These are phyloP conservation scores for Hemisphaericaspora lyxosophila DNA, from an alignment of 1,139 yeast species.

Conservation along the genomic window DNA sequence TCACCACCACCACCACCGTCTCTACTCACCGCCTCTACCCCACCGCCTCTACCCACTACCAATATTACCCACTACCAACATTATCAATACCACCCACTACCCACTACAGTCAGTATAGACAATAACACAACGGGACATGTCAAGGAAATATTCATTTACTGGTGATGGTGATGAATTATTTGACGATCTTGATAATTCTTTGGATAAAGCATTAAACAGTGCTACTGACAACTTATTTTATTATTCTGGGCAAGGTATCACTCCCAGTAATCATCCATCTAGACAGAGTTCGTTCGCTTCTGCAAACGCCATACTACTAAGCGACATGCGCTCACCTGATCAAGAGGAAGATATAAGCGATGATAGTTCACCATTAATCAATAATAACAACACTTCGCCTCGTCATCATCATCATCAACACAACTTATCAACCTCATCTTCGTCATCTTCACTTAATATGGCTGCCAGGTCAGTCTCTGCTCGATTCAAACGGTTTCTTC, in stretches of 20 bases:
- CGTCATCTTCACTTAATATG: slow-evolving; percentile 19
- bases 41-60: too few relatives aligned
- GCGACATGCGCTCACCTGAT: slow-evolving; percentile 4
- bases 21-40: too few relatives aligned
- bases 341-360: slow-evolving; percentile 14
- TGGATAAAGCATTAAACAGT: slow-evolving; percentile 43
- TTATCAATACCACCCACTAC: not conserved
- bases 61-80: slow-evolving; percentile 19
- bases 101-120: too few relatives aligned
- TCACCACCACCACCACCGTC: too few relatives aligned
- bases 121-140: slow-evolving; percentile 13
- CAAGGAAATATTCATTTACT: slow-evolving; percentile 18
- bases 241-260: slow-evolving; percentile 11
- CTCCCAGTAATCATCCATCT: slow-evolving; percentile 7
- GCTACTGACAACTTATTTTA: slow-evolving; percentile 35
- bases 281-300: slow-evolving; percentile 8
- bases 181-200: slow-evolving; percentile 45
- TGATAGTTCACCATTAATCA: slow-evolving; percentile 33
- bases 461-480: slow-evolving; percentile 17
- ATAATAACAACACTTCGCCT: slow-evolving; percentile 15
- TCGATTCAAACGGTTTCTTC: slow-evolving; percentile 16
- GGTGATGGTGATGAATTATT: slow-evolving; percentile 28
- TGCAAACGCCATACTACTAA: slow-evolving; percentile 1
- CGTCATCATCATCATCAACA: slow-evolving; percentile 10
- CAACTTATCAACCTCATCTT: slow-evolving; percentile 23